Evolutionary conservation across 495 filamentous ascomycete species (phyloP).

Genomic region (Talaromyces stipitatus): DNA sequence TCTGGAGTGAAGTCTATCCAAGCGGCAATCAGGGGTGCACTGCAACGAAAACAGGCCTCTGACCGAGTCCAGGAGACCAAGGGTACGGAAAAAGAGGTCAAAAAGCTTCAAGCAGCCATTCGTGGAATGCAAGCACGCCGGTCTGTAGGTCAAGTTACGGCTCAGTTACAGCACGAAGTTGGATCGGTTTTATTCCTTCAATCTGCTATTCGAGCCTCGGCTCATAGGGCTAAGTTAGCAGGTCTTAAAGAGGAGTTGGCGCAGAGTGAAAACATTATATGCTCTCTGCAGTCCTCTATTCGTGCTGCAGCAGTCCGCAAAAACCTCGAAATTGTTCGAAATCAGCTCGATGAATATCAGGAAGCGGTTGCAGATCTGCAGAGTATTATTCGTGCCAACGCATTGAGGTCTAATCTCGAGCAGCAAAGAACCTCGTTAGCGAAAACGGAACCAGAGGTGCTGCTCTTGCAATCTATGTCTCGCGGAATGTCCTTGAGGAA

Average conservation of each 20-base stretch:
- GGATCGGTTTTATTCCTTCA: slow-evolving; percentile 38
- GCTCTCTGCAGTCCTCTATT: slow-evolving; percentile 31
- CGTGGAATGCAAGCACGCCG: slow-evolving; percentile 44
- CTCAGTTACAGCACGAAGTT: slow-evolving; percentile 21
- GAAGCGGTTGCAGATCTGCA: slow-evolving; percentile 23
- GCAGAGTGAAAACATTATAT: slow-evolving; percentile 17
- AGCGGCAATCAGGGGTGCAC: slow-evolving; percentile 52
- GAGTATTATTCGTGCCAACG: slow-evolving; percentile 22
- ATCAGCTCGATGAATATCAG: slow-evolving; percentile 21
- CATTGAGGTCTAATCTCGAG: slow-evolving; percentile 28
- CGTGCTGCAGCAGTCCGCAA: slow-evolving; percentile 30
- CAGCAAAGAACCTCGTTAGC: slow-evolving; percentile 23
- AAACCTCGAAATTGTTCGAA: slow-evolving; percentile 16
- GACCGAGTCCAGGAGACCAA: slow-evolving; percentile 40
- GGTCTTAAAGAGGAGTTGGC: slow-evolving; percentile 24
- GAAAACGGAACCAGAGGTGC: slow-evolving; percentile 24
- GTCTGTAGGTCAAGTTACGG: slow-evolving; percentile 25
- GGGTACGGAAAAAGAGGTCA: slow-evolving; percentile 41
- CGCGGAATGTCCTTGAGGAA: slow-evolving; percentile 40
- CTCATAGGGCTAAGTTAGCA: slow-evolving; percentile 21
- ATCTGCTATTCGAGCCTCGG: slow-evolving; percentile 31
- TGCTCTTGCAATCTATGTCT: slow-evolving; percentile 38
- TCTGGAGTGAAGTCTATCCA: slow-evolving; percentile 53
- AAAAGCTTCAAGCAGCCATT: slow-evolving; percentile 64
- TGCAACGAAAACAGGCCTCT: slow-evolving; percentile 40